Evolutionary conservation across 108 stramenopile species (phyloP).

Genomic region (Pelagomonas calceolata): DNA sequence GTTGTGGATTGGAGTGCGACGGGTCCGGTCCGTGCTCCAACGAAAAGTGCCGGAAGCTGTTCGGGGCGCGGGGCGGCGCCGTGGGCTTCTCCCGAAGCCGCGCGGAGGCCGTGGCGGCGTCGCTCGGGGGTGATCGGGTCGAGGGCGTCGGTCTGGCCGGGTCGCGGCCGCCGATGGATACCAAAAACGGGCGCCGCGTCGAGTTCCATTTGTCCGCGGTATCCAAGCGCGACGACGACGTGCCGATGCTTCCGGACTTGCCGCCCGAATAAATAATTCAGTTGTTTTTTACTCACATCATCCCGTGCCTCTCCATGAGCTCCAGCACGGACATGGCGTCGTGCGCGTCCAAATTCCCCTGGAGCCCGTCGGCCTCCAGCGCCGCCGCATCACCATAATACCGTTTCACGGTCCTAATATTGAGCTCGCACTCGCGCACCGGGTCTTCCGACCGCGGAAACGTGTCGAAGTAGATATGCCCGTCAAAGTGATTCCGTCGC

Average conservation of each 20-base stretch:
- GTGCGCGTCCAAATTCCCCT: neutral
- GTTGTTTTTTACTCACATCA: too few relatives aligned
- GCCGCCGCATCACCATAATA: conserved; percentile 21
- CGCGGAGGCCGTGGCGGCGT: neutral
- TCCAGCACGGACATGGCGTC: neutral
- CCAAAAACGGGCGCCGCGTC: neutral
- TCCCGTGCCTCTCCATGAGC: neutral
- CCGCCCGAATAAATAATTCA: too few relatives aligned
- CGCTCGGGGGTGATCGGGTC: neutral
- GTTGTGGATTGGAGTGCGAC: neutral
- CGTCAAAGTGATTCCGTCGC: conserved; percentile 29
- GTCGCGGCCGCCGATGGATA: neutral
- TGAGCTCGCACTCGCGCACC: conserved; percentile 62
- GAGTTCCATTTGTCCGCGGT: neutral
- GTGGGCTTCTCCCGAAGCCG: neutral
- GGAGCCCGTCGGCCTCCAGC: too few relatives aligned
- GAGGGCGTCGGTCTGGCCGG: neutral
- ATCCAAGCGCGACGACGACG: too few relatives aligned
- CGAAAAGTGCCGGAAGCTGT: neutral
- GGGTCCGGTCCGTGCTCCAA: neutral
- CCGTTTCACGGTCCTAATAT: conserved; percentile 55
- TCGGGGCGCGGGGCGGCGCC: neutral
- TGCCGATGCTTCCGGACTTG: too few relatives aligned
- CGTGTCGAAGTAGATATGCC: conserved; percentile 78
- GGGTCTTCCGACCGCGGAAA: conserved; percentile 74